phyloP scores from a whole-genome alignment of 208 protist genomes.

The Crithidia sp. region DNA sequence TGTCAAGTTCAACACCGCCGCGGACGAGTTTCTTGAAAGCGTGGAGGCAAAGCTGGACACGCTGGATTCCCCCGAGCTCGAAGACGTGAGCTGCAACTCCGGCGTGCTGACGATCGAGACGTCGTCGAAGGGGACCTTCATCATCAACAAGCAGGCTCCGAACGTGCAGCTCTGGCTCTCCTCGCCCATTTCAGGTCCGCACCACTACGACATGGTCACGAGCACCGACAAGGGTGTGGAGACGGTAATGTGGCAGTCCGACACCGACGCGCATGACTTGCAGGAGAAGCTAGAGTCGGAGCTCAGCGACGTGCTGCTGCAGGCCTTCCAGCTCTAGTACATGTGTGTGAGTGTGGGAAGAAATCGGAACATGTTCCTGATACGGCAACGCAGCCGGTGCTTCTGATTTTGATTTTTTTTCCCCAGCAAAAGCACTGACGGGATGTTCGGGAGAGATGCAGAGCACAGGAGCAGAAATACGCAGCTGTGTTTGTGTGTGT shows the following conservation, averaged over 20 bases:
- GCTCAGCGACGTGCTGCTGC: conserved; percentile 56
- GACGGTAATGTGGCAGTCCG: conserved; percentile 52
- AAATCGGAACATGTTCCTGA: neutral
- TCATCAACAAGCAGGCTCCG: conserved; percentile 94
- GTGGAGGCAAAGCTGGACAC: conserved; percentile 66
- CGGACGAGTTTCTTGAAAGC: conserved; percentile 69
- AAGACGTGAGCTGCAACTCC: conserved; percentile 65
- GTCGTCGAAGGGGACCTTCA: conserved; percentile 61
- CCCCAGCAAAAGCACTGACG: too few species aligned
- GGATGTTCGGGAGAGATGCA: too few species aligned
- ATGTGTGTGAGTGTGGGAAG: neutral
- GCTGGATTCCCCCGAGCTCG: conserved; percentile 51
- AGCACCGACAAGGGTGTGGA: conserved; percentile 20
- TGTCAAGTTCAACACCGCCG: conserved; percentile 70
- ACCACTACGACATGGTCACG: conserved; percentile 88
- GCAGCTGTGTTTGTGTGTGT: too few species aligned
- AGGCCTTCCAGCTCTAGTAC: conserved; percentile 32
- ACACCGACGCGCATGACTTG: conserved; percentile 76
- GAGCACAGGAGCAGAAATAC: too few species aligned
- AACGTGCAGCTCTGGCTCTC: conserved; percentile 94
- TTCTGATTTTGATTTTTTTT: too few species aligned
- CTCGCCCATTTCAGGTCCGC: conserved; percentile 88
- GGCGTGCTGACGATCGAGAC: conserved; percentile 88
- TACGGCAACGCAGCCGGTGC: too few species aligned
- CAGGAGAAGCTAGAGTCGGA: conserved; percentile 67